Percentiles rank a stretch among this genome's conserved stretches.
These are phyloP conservation scores for Wickerhamomyces sydowiorum DNA, from an alignment of 805 yeast genomes.

Conservation along the genomic window DNA sequence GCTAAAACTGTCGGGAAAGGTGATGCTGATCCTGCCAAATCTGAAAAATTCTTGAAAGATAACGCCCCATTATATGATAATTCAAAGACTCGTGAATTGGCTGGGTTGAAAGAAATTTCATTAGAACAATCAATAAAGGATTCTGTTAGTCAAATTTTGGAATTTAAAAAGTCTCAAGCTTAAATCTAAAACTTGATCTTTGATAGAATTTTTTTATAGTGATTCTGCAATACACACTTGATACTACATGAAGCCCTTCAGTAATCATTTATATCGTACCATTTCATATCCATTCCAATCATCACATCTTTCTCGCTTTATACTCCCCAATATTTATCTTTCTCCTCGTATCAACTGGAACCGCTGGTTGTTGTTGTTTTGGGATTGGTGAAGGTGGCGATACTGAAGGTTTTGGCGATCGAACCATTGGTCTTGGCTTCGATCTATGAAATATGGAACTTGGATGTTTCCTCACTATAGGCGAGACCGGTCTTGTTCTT, in stretches of 20 bases:
- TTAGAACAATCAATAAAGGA: slow-evolving; percentile 34
- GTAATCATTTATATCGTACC: not conserved
- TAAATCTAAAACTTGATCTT: not conserved
- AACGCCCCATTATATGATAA: slow-evolving; percentile 2
- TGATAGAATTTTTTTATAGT: not conserved
- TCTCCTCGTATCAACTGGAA: not conserved
- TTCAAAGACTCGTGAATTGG: slow-evolving; percentile 1
- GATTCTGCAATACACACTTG: no score
- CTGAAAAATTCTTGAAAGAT: not conserved
- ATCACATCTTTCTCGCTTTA: not conserved
- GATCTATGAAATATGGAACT: not conserved
- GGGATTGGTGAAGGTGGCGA: not conserved
- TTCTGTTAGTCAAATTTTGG: slow-evolving; percentile 27
- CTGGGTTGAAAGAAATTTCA: slow-evolving; percentile 19
- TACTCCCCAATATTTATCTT: slow-evolving; percentile 7
- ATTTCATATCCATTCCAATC: not conserved
- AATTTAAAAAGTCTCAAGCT: not conserved
- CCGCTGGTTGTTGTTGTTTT: not conserved
- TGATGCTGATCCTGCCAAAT: slow-evolving; percentile 17
- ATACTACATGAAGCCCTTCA: not conserved
- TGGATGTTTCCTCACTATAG: not conserved
- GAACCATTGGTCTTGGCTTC: not conserved
- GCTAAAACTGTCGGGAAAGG: slow-evolving; percentile 33
- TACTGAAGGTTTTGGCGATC: no score
- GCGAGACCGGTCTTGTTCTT: not conserved